These are phyloP conservation scores for Globisporangium paroecandrum DNA, from an alignment of 352 stramenopile species.

Conservation along the genomic window DNA sequence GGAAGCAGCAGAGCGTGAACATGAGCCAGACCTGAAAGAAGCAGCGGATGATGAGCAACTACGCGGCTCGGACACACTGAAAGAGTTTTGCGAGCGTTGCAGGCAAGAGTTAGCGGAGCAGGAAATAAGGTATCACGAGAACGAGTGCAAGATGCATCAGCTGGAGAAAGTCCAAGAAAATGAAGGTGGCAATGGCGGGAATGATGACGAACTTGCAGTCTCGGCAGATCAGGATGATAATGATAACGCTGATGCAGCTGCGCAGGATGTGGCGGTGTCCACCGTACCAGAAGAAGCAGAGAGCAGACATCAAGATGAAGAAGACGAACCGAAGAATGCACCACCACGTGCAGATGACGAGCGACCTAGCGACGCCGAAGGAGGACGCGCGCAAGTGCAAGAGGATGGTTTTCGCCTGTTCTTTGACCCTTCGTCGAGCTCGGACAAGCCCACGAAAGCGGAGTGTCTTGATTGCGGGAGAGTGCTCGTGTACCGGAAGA, in stretches of 20 bases:
- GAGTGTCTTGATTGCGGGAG: constrained; percentile 6
- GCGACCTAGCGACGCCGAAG: neutral
- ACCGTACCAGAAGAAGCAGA: neutral
- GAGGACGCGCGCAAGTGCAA: neutral
- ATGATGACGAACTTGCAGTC: neutral
- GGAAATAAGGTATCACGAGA: neutral
- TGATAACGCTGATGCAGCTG: neutral
- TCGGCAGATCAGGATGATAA: neutral
- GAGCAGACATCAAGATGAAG: neutral
- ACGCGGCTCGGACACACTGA: neutral
- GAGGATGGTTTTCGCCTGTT: neutral
- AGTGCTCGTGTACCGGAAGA: neutral
- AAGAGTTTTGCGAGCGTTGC: constrained; percentile 1
- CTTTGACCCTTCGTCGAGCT: neutral
- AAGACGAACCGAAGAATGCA: neutral
- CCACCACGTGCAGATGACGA: neutral
- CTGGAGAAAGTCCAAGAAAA: neutral
- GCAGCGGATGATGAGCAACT: neutral
- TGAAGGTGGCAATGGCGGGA: neutral
- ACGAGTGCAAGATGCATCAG: neutral
- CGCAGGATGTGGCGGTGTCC: neutral
- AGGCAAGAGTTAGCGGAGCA: neutral
- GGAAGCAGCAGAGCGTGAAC: neutral
- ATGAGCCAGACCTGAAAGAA: neutral
- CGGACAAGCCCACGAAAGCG: constrained; percentile 21